A percentile compares a stretch with the other conserved stretches of the same genome.
Evolutionary conservation across 371 early-diverging fungal species (phyloP).

Genomic region (Capillidium rhysosporum): DNA sequence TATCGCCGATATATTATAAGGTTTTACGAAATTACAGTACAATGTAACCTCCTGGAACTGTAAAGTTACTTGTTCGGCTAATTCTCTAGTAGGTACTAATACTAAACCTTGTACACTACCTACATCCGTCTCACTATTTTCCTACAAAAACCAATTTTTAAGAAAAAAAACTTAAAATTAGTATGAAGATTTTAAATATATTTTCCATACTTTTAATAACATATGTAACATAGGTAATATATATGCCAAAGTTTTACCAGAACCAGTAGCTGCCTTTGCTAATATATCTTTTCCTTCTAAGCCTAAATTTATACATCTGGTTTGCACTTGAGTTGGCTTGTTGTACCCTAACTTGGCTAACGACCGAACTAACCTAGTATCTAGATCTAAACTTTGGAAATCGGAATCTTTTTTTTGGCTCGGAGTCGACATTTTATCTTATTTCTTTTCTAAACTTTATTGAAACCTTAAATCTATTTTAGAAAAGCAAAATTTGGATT

Average conservation of each 20-base stretch:
- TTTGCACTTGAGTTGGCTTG: conserved; percentile 88
- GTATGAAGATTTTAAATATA: not conserved
- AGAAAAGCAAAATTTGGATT: too few species aligned
- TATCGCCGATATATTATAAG: conserved; percentile 51
- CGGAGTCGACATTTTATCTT: too few species aligned
- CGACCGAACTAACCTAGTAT: conserved; percentile 66
- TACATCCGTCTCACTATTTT: not conserved
- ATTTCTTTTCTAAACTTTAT: too few species aligned
- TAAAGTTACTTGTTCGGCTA: conserved; percentile 77
- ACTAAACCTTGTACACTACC: conserved; percentile 22
- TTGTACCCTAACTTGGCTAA: conserved; percentile 54
- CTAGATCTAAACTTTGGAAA: conserved; percentile 13
- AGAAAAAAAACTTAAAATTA: not conserved
- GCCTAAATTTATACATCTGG: conserved; percentile 84
- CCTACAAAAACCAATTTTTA: not conserved
- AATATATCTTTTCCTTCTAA: conserved; percentile 90
- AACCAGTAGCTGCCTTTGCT: conserved; percentile 96
- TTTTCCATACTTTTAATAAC: conserved; percentile 36
- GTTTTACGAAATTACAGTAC: conserved; percentile 47
- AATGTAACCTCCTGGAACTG: conserved; percentile 46
- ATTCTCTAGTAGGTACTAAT: conserved; percentile 91
- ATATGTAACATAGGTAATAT: conserved; percentile 85
- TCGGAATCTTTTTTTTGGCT: conserved; percentile 13
- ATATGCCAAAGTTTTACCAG: conserved; percentile 98
- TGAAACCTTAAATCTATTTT: too few species aligned